Percentiles rank a stretch among this genome's conserved stretches.
Evolutionary conservation across 2,329 filamentous ascomycete genomes (phyloP).

Genomic region (Clonostachys solani): DNA sequence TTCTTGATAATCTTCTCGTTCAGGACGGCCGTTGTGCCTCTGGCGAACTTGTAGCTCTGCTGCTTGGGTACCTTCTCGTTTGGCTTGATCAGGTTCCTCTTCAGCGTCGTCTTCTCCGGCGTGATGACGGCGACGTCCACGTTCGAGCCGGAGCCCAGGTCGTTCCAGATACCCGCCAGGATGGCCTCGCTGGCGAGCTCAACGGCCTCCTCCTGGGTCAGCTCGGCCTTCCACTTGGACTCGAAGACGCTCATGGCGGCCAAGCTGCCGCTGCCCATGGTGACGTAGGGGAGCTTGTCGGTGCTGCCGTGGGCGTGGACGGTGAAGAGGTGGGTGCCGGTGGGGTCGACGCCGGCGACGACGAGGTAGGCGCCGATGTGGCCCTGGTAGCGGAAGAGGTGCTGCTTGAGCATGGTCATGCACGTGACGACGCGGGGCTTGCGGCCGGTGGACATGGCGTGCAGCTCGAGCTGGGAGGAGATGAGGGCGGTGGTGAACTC

Average conservation of each 20-base stretch:
- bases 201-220: conserved; percentile 78
- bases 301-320: conserved; percentile 98
- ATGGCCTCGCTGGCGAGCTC: conserved; percentile 83
- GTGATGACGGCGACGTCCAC: conserved; percentile 97
- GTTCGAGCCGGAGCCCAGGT: conserved; percentile 93
- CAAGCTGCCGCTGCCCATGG: conserved; percentile 94
- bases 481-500: conserved; percentile 99
- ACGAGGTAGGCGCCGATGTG: conserved; percentile 98
- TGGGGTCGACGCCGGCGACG: conserved; percentile 93
- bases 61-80: conserved; percentile 90
- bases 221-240: conserved; percentile 81
- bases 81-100: conserved; percentile 89
- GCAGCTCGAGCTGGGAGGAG: conserved; percentile 96
- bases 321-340: conserved; percentile 91
- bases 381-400: conserved; percentile 97
- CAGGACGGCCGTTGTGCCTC: conserved; percentile 91
- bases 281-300: conserved; percentile 98
- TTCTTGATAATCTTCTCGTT: conserved; percentile 96
- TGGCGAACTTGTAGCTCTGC: conserved; percentile 85
- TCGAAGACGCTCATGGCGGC: conserved; percentile 99
- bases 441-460: conserved; percentile 92
- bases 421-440: conserved; percentile 96
- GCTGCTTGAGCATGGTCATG: conserved; percentile 99
- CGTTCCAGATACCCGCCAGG: conserved; percentile 96
- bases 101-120: conserved; percentile 86